A percentile compares a stretch with the other conserved stretches of the same genome.
These are phyloP conservation scores for Aspergillus oerlinghausenensis DNA, from an alignment of 2,329 filamentous ascomycete species.

Conservation along the genomic window DNA sequence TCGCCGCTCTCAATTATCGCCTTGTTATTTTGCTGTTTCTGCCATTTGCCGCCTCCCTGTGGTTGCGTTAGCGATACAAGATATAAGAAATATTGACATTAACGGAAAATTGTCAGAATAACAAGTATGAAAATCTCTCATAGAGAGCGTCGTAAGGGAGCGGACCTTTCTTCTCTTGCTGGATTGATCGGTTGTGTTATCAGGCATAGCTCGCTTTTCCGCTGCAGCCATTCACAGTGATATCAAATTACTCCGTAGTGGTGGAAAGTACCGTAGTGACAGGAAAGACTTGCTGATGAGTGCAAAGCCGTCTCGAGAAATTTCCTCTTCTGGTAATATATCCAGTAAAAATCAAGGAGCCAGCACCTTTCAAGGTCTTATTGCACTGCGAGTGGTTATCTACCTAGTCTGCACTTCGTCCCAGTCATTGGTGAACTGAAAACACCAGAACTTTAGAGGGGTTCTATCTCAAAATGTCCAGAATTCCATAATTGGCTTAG, in stretches of 20 bases:
- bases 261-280: background rate
- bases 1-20: constrained; percentile 46
- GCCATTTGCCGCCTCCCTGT: constrained; percentile 29
- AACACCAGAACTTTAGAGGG: background rate
- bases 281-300: background rate
- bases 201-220: constrained; percentile 31
- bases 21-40: constrained; percentile 21
- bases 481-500: constrained; percentile 11
- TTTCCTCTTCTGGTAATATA: background rate
- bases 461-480: background rate
- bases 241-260: background rate
- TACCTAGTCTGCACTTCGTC: constrained; percentile 2
- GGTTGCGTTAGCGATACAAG: constrained; percentile 2
- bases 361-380: background rate
- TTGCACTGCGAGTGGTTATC: constrained; percentile 1
- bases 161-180: constrained; percentile 34
- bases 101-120: background rate
- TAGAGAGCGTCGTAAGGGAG: background rate
- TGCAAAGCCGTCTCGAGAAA: background rate
- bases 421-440: background rate
- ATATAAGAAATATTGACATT: background rate
- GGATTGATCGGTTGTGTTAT: constrained; percentile 16
- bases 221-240: constrained; percentile 19
- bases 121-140: background rate
- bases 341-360: background rate